Evolutionary conservation across 768 basidiomycete species (phyloP).

Genomic region (Termitomyces bulborhizus): DNA sequence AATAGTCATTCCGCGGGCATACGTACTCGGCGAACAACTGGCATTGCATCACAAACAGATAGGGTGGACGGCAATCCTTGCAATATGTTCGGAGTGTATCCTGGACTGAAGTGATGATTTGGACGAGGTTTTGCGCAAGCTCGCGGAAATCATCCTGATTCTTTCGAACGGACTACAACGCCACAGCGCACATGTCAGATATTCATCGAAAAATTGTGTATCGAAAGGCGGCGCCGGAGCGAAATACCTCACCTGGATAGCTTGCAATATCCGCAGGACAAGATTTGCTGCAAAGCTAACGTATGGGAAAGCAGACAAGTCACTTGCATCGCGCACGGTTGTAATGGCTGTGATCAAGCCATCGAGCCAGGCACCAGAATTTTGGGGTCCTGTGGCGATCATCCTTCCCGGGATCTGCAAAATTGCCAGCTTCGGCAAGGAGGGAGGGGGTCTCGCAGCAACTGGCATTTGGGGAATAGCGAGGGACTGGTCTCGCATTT

Average conservation of each 20-base stretch:
- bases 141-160: constrained; percentile 8
- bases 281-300: constrained; percentile 5
- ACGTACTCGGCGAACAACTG: constrained; percentile 7
- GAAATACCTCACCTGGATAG: constrained; percentile 3
- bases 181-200: not conserved
- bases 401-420: not conserved
- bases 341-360: not conserved
- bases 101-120: not conserved
- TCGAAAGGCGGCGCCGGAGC: not conserved
- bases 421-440: not conserved
- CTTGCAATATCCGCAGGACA: constrained; percentile 4
- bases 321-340: constrained; percentile 1
- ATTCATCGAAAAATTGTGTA: not conserved
- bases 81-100: constrained; percentile 2
- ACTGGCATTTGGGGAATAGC: not conserved
- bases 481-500: not conserved
- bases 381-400: no score
- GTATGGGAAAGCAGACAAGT: not conserved
- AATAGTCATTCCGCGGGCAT: not conserved
- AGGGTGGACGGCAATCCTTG: not conserved
- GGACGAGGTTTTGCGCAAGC: constrained; percentile 4
- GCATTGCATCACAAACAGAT: not conserved
- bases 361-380: not conserved
- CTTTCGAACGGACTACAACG: not conserved
- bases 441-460: not conserved